phyloP scores from a whole-genome alignment of 371 early-diverging fungal genomes.

The Apophysomyces trapeziformis region DNA sequence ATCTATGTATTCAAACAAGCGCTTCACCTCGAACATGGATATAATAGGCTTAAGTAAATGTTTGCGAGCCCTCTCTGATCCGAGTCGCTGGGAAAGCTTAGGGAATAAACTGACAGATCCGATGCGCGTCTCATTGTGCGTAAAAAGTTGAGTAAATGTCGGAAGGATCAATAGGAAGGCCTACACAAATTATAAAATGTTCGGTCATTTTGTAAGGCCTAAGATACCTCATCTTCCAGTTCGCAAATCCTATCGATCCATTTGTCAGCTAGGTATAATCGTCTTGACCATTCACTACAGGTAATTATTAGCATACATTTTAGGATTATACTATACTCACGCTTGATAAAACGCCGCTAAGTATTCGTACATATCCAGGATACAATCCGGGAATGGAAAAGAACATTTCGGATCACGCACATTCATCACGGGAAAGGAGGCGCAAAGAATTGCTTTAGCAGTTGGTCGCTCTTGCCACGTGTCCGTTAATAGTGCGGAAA shows the following conservation, averaged over 20 bases:
- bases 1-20: neutral
- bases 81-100: conserved; percentile 62
- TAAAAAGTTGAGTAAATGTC: conserved; percentile 60
- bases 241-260: conserved; percentile 67
- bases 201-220: neutral
- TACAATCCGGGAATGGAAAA: conserved; percentile 56
- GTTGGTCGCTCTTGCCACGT: conserved; percentile 60
- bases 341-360: conserved; percentile 61
- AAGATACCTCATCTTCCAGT: conserved; percentile 56
- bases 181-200: conserved; percentile 20
- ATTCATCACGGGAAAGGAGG: conserved; percentile 55
- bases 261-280: conserved; percentile 59
- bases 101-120: conserved; percentile 60
- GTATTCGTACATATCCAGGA: conserved; percentile 69
- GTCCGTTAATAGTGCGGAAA: conserved; percentile 43
- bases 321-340: conserved; percentile 31
- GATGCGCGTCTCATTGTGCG: conserved; percentile 55
- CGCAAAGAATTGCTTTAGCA: conserved; percentile 57
- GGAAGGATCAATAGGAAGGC: conserved; percentile 65
- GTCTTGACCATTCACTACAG: conserved; percentile 48
- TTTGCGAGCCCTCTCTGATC: conserved; percentile 56
- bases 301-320: neutral
- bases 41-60: conserved; percentile 63
- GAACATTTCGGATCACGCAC: conserved; percentile 46
- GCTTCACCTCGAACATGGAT: conserved; percentile 62